Base-by-base conservation (phyloP, 2,329 filamentous ascomycete genomes). In the Alternaria viburni region DNA sequence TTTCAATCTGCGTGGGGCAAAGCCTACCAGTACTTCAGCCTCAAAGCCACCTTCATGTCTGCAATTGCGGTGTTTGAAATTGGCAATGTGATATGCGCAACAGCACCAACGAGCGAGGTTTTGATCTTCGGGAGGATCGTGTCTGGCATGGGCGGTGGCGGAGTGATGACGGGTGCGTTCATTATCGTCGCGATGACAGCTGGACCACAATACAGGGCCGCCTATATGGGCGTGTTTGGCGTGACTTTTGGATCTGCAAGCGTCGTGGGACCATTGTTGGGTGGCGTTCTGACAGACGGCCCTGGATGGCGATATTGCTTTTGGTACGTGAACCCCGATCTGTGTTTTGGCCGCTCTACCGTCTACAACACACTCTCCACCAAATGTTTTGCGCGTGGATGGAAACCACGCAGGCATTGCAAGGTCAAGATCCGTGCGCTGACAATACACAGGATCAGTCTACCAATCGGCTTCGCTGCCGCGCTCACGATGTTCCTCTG, bases 81-180 rank as follows among this genome's bases (percentile, higher is more conserved):
- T 6, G 87, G 87, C 2, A 87, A 86, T 1, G 67, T 85, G 6
- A 73, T 89, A n/a, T 88, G 86, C 67, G 87, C 72, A 1, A 55
- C 65, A 0, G 71, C 77, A 6, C 61, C 61, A 11, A 74, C 66
- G 0, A 77, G 73, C 25, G 59, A 67, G 21, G 61, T 72, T 1
- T 69, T 83, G 47, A 83, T 83, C 50, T 67, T 82, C 15, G 82
- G 82, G 7, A 62, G 82, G 43, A 77, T 81, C 0, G 77, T 84
- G 26, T 75, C 79, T 19, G 82, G 82, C 5, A 63, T 77, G 13
- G 81, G 82, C 11, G 77, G 77, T 25, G 81, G 79, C 12, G 82
- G 82, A 2, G 74, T 83, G 11, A 76, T 74, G 63, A 73, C 77
- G 2, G 78, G 79, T 12, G 66, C 69, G 0, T 80, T 78, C 57